Evolutionary conservation across 371 early-diverging fungal genomes (phyloP).

Genomic region (Rhizopus sp.): DNA sequence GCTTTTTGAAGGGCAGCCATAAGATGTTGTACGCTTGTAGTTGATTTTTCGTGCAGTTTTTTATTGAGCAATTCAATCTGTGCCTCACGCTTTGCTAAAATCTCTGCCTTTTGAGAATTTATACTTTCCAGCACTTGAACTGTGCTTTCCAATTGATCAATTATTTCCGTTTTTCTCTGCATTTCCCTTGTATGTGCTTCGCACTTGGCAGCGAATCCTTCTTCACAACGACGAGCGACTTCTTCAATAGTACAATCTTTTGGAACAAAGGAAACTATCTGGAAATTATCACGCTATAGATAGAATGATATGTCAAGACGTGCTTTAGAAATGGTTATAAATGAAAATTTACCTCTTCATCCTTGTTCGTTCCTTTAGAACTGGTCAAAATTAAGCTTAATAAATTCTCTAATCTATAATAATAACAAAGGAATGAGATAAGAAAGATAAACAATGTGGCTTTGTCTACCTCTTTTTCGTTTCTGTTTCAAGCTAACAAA

Average conservation of each 20-base stretch:
- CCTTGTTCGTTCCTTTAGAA: slow-evolving; percentile 25
- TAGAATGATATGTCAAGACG: neutral
- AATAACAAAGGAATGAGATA: neutral
- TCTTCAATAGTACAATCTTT: slow-evolving; percentile 28
- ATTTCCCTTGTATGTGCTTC: slow-evolving; percentile 17
- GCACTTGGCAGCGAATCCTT: slow-evolving; percentile 28
- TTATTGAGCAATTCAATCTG: slow-evolving; percentile 16
- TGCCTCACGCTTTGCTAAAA: slow-evolving; percentile 11
- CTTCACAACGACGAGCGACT: slow-evolving; percentile 40
- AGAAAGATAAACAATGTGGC: neutral
- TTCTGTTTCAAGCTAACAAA: slow-evolving; percentile 36
- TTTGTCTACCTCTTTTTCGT: slow-evolving; percentile 30
- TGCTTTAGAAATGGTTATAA: neutral
- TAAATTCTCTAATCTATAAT: slow-evolving; percentile 35
- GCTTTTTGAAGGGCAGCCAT: neutral
- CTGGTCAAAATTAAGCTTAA: slow-evolving; percentile 40
- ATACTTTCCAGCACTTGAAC: slow-evolving; percentile 11
- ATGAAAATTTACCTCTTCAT: slow-evolving; percentile 6
- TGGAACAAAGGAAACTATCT: neutral
- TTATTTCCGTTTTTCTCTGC: neutral
- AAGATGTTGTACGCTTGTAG: neutral
- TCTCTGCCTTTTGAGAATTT: slow-evolving; percentile 12
- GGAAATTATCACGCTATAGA: neutral
- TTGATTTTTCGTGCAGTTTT: neutral
- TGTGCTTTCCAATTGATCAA: slow-evolving; percentile 13